phyloP scores from a whole-genome alignment of 78 protist genomes.

The Speleostelium caveatum region DNA sequence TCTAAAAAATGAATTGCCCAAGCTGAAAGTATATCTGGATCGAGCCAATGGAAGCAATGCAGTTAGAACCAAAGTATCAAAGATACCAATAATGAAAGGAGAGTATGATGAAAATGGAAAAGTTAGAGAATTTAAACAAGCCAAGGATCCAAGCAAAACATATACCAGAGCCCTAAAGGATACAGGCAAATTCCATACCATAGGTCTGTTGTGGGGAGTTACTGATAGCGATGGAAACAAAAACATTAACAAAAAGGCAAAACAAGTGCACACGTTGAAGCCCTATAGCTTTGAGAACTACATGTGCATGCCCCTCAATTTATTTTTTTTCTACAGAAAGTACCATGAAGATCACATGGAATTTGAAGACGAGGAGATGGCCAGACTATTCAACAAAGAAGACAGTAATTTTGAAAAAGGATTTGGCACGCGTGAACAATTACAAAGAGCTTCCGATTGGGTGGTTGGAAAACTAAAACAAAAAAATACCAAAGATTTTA shows the following conservation, averaged over 20 bases:
- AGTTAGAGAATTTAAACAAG: neutral
- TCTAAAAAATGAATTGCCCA: neutral
- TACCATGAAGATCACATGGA: too few relatives aligned
- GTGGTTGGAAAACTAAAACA: neutral
- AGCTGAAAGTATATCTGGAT: neutral
- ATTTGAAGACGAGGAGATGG: neutral
- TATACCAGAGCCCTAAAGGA: neutral
- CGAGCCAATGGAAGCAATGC: neutral
- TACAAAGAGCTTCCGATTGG: neutral
- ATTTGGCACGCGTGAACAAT: neutral
- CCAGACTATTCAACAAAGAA: neutral
- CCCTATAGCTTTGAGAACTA: conserved; percentile 2
- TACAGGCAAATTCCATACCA: too few relatives aligned
- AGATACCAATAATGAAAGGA: neutral
- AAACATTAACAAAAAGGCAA: neutral
- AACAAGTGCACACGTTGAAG: neutral
- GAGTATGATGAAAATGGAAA: neutral
- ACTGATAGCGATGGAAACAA: neutral
- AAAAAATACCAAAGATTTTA: neutral
- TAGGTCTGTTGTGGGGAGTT: neutral
- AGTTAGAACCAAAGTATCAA: neutral
- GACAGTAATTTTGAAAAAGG: neutral
- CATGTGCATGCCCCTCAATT: neutral
- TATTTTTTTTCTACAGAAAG: neutral
- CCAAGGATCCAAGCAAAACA: neutral